Evolutionary conservation across 208 protist genomes (phyloP).

Genomic region (Angomonas ambiguus): DNA sequence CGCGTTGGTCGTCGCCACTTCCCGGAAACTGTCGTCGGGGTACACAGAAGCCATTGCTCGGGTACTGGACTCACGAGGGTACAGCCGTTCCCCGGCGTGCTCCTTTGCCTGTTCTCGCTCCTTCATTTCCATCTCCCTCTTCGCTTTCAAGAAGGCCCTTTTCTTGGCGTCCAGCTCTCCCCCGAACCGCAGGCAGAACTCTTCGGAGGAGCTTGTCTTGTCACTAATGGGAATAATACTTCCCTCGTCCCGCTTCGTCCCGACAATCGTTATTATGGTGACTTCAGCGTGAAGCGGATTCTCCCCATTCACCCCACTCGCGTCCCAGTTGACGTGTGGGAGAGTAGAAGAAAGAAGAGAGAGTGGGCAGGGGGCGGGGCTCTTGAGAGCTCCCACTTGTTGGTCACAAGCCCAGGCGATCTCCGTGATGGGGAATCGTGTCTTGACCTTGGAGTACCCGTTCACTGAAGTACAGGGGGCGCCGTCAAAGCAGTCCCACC

Average conservation of each 20-base stretch:
- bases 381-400: constrained; percentile 50
- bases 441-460: constrained; percentile 33
- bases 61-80: constrained; percentile 8
- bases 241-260: constrained; percentile 27
- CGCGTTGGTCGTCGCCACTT: neutral
- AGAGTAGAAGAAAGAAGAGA: constrained; percentile 15
- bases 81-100: constrained; percentile 17
- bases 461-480: constrained; percentile 37
- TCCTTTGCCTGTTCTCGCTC: constrained; percentile 20
- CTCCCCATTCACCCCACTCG: constrained; percentile 8
- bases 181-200: constrained; percentile 45
- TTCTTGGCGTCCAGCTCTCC: constrained; percentile 36
- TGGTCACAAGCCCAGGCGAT: constrained; percentile 55
- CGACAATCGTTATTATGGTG: constrained; percentile 41
- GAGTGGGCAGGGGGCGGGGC: constrained; percentile 31
- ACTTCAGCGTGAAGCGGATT: constrained; percentile 23
- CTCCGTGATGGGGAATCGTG: constrained; percentile 29
- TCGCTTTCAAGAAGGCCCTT: constrained; percentile 14
- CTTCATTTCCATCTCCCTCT: constrained; percentile 10
- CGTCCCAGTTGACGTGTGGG: constrained; percentile 4
- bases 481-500: constrained; percentile 69
- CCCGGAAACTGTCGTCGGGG: neutral
- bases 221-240: constrained; percentile 31
- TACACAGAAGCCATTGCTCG: neutral
- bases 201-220: constrained; percentile 23